A percentile compares a stretch with the other conserved stretches of the same genome.
Evolutionary conservation across 176 grass and related monocot species (phyloP).

Genomic region (Urochloa ruziziensis): DNA sequence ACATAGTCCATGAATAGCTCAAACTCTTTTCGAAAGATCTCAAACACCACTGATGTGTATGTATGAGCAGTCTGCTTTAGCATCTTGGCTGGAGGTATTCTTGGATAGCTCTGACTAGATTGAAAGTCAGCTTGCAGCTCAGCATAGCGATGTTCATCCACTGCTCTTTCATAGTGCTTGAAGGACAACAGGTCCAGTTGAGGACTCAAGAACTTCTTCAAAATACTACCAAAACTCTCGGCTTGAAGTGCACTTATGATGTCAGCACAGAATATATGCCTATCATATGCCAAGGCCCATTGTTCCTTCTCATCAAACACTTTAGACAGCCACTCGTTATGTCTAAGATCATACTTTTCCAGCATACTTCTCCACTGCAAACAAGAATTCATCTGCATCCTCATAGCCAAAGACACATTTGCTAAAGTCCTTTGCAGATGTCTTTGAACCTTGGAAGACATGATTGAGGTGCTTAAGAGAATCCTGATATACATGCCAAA

Average conservation of each 20-base stretch:
- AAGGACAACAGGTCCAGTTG: conserved; percentile 90
- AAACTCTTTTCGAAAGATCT: conserved; percentile 96
- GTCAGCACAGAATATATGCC: conserved; percentile 94
- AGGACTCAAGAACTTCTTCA: conserved; percentile 89
- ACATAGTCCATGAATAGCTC: conserved; percentile 98
- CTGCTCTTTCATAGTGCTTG: conserved; percentile 90
- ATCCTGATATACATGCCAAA: conserved; percentile 94
- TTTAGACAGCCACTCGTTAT: conserved; percentile 92
- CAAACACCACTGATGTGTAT: conserved; percentile 96
- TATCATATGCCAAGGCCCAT: conserved; percentile 80
- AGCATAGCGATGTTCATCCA: conserved; percentile 96
- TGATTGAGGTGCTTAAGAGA: conserved; percentile 94
- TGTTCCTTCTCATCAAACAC: conserved; percentile 88
- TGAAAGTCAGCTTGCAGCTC: conserved; percentile 98
- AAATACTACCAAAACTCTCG: conserved; percentile 74
- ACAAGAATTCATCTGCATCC: conserved; percentile 78
- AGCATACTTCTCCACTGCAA: conserved; percentile 88
- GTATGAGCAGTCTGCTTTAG: conserved; percentile 92
- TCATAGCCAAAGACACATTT: conserved; percentile 87
- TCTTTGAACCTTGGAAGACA: conserved; percentile 96
- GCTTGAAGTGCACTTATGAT: conserved; percentile 76
- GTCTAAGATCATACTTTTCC: conserved; percentile 91
- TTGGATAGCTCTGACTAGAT: conserved; percentile 97
- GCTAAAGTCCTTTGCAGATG: conserved; percentile 85
- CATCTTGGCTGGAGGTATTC: conserved; percentile 96